Conservation (phyloP, 1,284 basidiomycete genomes). For the Dichomitus squalens region DNA sequence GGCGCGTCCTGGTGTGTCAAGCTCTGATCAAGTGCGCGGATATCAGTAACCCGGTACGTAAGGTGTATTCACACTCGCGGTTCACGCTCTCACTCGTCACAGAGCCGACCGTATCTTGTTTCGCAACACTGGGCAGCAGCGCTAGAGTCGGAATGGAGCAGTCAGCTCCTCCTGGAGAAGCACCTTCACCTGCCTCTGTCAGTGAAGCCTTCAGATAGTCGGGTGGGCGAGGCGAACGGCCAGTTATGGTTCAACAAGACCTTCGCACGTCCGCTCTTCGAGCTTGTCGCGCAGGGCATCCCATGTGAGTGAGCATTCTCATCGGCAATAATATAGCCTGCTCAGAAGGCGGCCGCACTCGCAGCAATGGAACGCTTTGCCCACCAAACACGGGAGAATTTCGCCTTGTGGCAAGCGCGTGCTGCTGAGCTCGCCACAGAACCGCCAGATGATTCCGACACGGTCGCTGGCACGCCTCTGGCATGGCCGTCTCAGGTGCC, state of each 20-base stretch:
- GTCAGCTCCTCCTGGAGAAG: conserved; percentile 82
- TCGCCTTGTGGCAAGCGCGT: conserved; percentile 64
- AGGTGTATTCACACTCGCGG: background rate
- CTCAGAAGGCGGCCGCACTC: background rate
- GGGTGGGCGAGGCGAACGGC: conserved; percentile 75
- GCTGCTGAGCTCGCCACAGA: conserved; percentile 41
- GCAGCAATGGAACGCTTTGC: conserved; percentile 68
- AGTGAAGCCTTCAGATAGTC: conserved; percentile 61
- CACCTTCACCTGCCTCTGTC: conserved; percentile 79
- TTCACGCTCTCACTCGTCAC: conserved; percentile 11
- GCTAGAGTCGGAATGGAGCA: conserved; percentile 86
- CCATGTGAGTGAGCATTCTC: conserved; percentile 54
- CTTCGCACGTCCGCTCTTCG: conserved; percentile 84
- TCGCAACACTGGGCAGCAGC: conserved; percentile 91
- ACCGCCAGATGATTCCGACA: conserved; percentile 3
- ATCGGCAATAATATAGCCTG: background rate
- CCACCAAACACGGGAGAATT: conserved; percentile 65
- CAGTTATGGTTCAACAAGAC: conserved; percentile 90
- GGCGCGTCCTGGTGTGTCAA: conserved; percentile 81
- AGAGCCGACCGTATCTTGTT: conserved; percentile 90
- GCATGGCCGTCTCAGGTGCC: conserved; percentile 42
- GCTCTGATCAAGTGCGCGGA: conserved; percentile 95
- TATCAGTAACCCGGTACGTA: conserved; percentile 91
- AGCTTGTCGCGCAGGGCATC: conserved; percentile 70
- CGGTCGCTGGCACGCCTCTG: conserved; percentile 10